Evolutionary conservation across 805 yeast species (phyloP).

Genomic region (Suhomyces sp.): DNA sequence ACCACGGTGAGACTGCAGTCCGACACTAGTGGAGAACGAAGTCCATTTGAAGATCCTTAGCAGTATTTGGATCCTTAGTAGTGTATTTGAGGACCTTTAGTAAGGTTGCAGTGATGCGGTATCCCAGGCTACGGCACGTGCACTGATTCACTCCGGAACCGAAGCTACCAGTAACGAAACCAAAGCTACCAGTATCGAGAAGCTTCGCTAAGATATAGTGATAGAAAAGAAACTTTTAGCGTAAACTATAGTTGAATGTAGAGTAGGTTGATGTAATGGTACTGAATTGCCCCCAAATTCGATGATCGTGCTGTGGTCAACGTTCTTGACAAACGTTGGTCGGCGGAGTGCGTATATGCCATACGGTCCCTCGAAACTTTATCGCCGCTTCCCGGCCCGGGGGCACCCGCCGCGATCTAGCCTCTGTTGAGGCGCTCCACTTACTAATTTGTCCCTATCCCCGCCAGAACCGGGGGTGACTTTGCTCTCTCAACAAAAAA

Average conservation of each 20-base stretch:
- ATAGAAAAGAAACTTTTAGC: not conserved
- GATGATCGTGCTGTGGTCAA: not conserved
- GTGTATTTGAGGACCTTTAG: not conserved
- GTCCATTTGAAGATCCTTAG: constrained; percentile 31
- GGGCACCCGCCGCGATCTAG: not conserved
- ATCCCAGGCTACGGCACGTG: not conserved
- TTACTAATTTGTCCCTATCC: not conserved
- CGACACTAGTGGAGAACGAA: constrained; percentile 16
- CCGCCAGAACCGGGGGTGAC: not conserved
- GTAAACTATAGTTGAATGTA: not conserved
- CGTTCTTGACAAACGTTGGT: not conserved
- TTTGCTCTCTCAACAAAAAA: not conserved
- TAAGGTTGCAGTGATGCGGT: no score
- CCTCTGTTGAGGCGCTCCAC: not conserved
- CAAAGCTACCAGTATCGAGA: no score
- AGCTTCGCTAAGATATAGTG: no score
- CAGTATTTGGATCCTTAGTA: no score
- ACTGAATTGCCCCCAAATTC: not conserved
- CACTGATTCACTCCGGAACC: not conserved
- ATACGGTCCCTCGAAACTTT: not conserved
- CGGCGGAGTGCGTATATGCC: not conserved
- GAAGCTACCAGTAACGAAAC: no score
- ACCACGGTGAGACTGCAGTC: constrained; percentile 7
- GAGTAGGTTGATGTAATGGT: not conserved
- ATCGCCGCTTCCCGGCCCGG: not conserved